Evolutionary conservation across 371 early-diverging fungal genomes (phyloP), one percentile per base, ranked within the genome.

Genomic region (Mucor plumbeus): DNA sequence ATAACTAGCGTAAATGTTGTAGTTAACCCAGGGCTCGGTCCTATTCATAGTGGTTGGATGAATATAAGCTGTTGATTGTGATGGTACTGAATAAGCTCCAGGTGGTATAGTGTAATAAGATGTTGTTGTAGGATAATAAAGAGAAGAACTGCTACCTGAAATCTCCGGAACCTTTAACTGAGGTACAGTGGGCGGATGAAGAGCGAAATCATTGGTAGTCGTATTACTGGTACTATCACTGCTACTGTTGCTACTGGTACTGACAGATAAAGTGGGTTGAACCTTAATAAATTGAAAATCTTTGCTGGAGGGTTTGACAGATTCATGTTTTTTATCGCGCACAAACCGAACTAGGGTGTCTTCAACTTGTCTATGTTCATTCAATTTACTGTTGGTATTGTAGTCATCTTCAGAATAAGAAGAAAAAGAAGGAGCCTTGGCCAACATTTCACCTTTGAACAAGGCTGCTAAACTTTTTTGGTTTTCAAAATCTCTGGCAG

Each of bases 401-500:
- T 17, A 17, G 7, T 50, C 50, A 50, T 50, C 21, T 11, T 50
- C 50, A 19, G 50, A 38, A 11, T 7, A 50, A 21, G 50, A 50
- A 9, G 50, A 3, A 48, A 21, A 19, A 11, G 50, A 50, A 21
- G 10, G 26, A 19, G 7, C 10, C 5, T n/a, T 6, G 26, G 50
- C 19, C 50, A 26, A 0, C 26, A 26, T 26, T 6, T 13, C 26
- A 31, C 61, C 55, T 9, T 59, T 56, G 41, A 61, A 67, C 13
- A 67, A 15, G 19, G 43, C 44, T 31, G 47, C 21, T 31, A 67
- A 21, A 9, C 54, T 40, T 36, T 57, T 53, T 44, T 56, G 56
- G 43, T 61, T 54, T 38, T 67, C 57, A 53, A 34, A 57, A 33
- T 55, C 62, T 8, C 54, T 36, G 6, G 67, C 67, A 38, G 43